Conservation (phyloP, 2,329 filamentous ascomycete species). For the Fusarium proliferatum region DNA sequence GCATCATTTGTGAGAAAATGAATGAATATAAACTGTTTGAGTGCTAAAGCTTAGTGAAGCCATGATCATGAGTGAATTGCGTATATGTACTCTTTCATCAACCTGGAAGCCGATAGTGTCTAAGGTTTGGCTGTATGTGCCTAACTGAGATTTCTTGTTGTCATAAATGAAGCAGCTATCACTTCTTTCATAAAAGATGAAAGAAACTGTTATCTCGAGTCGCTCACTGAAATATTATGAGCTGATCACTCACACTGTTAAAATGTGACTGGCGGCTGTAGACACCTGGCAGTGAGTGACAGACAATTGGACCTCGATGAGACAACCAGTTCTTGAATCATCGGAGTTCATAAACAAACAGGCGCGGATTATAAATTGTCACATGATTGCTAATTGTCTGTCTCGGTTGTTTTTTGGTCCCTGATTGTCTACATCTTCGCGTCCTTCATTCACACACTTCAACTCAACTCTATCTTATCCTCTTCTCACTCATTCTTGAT, state of each 20-base stretch:
- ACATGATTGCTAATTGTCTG: neutral
- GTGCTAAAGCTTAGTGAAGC: neutral
- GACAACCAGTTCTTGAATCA: neutral
- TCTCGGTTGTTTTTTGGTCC: neutral
- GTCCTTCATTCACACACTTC: neutral
- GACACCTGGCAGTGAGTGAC: neutral
- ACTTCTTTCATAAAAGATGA: neutral
- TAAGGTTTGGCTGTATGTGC: fast-evolving
- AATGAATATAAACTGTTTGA: neutral
- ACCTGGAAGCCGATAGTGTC: too few relatives aligned
- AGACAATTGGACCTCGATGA: neutral
- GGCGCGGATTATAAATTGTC: neutral
- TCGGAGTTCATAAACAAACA: neutral
- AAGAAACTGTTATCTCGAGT: neutral
- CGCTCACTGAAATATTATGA: neutral
- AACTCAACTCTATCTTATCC: neutral
- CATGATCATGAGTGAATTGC: neutral
- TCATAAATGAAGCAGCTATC: too few relatives aligned
- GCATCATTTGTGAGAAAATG: fast-evolving
- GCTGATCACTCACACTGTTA: neutral
- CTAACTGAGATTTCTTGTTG: neutral
- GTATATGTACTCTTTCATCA: neutral
- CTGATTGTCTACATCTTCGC: neutral
- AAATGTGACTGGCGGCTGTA: neutral
- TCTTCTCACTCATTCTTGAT: neutral